These are phyloP conservation scores for Kodamaea nitidulidarum DNA, from an alignment of 805 yeast genomes.

Conservation along the genomic window DNA sequence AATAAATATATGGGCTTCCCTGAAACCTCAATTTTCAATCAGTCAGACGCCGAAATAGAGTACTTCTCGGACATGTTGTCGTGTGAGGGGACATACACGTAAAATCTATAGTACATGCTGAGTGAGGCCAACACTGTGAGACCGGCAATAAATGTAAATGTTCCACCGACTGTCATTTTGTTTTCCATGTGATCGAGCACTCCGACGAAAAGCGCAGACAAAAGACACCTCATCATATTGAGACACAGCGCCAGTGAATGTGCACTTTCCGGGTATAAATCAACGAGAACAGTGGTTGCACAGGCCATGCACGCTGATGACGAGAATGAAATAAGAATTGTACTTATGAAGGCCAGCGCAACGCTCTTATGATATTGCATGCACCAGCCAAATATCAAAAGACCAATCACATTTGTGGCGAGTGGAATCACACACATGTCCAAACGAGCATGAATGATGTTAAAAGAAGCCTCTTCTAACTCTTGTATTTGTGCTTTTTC, in stretches of 20 bases:
- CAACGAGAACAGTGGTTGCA: slow-evolving; percentile 65
- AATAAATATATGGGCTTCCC: too few species aligned
- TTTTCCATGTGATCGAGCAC: slow-evolving; percentile 57
- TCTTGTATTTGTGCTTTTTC: slow-evolving; percentile 17
- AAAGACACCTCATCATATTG: slow-evolving; percentile 66
- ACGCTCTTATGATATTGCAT: slow-evolving; percentile 44
- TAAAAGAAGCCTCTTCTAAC: slow-evolving; percentile 5
- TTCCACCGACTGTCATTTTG: slow-evolving; percentile 64
- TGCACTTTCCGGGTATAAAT: slow-evolving; percentile 61
- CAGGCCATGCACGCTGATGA: slow-evolving; percentile 54
- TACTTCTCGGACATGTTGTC: background rate
- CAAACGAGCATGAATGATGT: slow-evolving; percentile 10
- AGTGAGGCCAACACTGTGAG: slow-evolving; percentile 24
- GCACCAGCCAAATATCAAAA: slow-evolving; percentile 72
- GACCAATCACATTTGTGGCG: slow-evolving; percentile 23
- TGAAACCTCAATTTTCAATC: too few species aligned
- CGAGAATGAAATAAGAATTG: slow-evolving; percentile 53
- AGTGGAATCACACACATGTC: slow-evolving; percentile 1
- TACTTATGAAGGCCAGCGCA: slow-evolving; percentile 53
- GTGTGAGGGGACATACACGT: background rate
- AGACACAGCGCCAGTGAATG: slow-evolving; percentile 72
- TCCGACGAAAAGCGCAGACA: slow-evolving; percentile 68
- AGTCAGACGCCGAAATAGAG: background rate
- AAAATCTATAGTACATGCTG: slow-evolving; percentile 5
- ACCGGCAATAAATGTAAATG: slow-evolving; percentile 67